These are phyloP conservation scores for Alternaria gaisen DNA, from an alignment of 2,329 filamentous ascomycete species.

Conservation along the genomic window DNA sequence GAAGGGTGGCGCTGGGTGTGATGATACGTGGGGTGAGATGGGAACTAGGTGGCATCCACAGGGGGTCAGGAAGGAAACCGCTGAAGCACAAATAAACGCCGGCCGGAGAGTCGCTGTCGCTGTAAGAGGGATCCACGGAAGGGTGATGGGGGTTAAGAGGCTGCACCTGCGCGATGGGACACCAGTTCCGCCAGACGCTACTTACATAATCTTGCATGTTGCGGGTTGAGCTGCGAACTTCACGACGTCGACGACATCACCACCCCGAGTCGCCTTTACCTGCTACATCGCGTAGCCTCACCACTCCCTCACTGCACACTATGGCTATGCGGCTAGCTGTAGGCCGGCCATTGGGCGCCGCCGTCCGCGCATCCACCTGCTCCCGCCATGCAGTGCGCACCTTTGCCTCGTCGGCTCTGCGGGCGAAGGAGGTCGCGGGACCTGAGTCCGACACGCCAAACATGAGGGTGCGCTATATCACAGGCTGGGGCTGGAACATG, in stretches of 20 bases:
- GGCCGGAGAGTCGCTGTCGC: conserved; percentile 33
- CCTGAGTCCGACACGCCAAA: conserved; percentile 56
- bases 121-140: conserved; percentile 33
- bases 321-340: conserved; percentile 55
- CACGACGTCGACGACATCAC: conserved; percentile 38
- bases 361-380: conserved; percentile 47
- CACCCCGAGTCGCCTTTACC: conserved; percentile 27
- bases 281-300: conserved; percentile 39
- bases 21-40: conserved; percentile 17
- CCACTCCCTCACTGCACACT: conserved; percentile 27
- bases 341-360: conserved; percentile 50
- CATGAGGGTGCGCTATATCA: conserved; percentile 52
- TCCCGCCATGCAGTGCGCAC: conserved; percentile 48
- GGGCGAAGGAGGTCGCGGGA: conserved; percentile 56
- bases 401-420: conserved; percentile 55
- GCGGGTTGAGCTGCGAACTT: conserved; percentile 23
- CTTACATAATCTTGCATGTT: conserved; percentile 24
- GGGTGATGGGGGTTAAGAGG: conserved; percentile 35
- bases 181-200: conserved; percentile 23
- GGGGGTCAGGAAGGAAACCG: conserved; percentile 28
- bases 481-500: neutral
- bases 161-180: conserved; percentile 32
- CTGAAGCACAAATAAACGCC: conserved; percentile 42
- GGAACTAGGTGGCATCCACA: conserved; percentile 6
- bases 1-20: conserved; percentile 40